Conservation (phyloP, 306 rosid genomes). For the Vicia sativa region DNA sequence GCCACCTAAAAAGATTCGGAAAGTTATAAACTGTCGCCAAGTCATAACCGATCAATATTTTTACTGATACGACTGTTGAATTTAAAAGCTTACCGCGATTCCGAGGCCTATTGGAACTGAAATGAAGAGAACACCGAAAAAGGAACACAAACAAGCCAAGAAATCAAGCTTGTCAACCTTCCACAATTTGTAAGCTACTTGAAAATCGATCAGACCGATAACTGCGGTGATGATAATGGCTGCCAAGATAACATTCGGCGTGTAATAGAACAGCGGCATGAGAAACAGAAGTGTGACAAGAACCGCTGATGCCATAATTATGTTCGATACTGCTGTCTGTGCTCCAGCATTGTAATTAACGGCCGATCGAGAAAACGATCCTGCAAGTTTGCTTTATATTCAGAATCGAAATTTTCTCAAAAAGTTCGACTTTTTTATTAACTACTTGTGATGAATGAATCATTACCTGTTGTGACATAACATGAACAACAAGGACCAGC, state of each 20-base stretch:
- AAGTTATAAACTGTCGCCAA: too few species aligned
- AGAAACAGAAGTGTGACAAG: slow-evolving; percentile 90
- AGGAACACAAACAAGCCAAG: slow-evolving; percentile 84
- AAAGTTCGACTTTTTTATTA: neutral
- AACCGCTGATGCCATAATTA: slow-evolving; percentile 87
- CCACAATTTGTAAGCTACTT: slow-evolving; percentile 72
- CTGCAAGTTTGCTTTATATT: slow-evolving; percentile 49
- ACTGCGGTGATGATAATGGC: slow-evolving; percentile 96
- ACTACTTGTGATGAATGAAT: neutral
- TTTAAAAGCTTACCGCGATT: slow-evolving; percentile 70
- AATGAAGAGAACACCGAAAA: slow-evolving; percentile 88
- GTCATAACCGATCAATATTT: too few species aligned
- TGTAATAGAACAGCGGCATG: slow-evolving; percentile 92
- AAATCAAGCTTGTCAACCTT: slow-evolving; percentile 97
- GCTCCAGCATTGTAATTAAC: slow-evolving; percentile 96
- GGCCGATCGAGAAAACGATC: slow-evolving; percentile 97
- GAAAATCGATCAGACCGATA: slow-evolving; percentile 79
- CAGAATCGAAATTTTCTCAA: slow-evolving; percentile 3
- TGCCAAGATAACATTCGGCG: slow-evolving; percentile 83
- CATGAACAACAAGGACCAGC: slow-evolving; percentile 95
- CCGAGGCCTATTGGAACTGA: slow-evolving; percentile 94
- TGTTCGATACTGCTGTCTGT: slow-evolving; percentile 78
- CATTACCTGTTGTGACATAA: slow-evolving; percentile 83
- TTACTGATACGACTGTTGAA: neutral
- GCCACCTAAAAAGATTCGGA: slow-evolving; percentile 63